A percentile compares a stretch with the other conserved stretches of the same genome.
These are phyloP conservation scores for Pseudozyma hubeiensis DNA, from an alignment of 1,284 basidiomycete species.

Conservation along the genomic window DNA sequence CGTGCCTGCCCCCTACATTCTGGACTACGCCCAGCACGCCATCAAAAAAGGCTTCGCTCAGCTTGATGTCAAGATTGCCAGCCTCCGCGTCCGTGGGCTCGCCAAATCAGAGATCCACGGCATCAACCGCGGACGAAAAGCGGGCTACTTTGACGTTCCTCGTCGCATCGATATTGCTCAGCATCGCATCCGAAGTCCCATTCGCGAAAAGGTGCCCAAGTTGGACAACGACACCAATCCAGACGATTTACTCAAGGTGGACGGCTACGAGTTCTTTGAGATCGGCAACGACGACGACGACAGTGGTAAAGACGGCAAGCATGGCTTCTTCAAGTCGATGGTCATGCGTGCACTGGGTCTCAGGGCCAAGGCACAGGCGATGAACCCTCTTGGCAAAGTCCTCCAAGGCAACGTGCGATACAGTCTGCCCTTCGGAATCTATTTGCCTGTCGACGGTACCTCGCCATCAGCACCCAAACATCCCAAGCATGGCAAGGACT, in stretches of 20 bases:
- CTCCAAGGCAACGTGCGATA: conserved; percentile 58
- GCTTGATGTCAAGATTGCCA: conserved; percentile 58
- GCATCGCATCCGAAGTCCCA: conserved; percentile 45
- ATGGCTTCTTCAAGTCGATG: conserved; percentile 13
- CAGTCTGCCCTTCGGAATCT: conserved; percentile 62
- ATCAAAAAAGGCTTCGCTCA: conserved; percentile 49
- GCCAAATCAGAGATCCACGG: conserved; percentile 48
- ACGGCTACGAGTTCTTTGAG: conserved; percentile 64
- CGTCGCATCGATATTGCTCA: conserved; percentile 52
- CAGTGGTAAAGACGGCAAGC: conserved; percentile 3
- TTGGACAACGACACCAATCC: conserved; percentile 44
- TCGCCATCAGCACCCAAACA: conserved; percentile 19
- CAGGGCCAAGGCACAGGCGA: conserved; percentile 54
- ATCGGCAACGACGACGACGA: conserved; percentile 38
- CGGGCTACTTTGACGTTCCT: conserved; percentile 51
- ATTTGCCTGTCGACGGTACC: conserved; percentile 44
- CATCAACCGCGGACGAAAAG: conserved; percentile 38
- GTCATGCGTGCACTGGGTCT: conserved; percentile 57
- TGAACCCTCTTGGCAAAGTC: conserved; percentile 58
- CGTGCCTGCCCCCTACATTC: conserved; percentile 54
- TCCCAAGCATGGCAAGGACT: conserved; percentile 26
- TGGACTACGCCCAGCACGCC: conserved; percentile 50
- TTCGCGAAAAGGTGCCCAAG: conserved; percentile 52
- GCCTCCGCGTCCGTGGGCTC: conserved; percentile 54
- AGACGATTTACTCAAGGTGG: conserved; percentile 53